Evolutionary conservation across 129 eudicot species (phyloP), one percentile per base, ranked within the genome.

Genomic region (Lactuca saligna): DNA sequence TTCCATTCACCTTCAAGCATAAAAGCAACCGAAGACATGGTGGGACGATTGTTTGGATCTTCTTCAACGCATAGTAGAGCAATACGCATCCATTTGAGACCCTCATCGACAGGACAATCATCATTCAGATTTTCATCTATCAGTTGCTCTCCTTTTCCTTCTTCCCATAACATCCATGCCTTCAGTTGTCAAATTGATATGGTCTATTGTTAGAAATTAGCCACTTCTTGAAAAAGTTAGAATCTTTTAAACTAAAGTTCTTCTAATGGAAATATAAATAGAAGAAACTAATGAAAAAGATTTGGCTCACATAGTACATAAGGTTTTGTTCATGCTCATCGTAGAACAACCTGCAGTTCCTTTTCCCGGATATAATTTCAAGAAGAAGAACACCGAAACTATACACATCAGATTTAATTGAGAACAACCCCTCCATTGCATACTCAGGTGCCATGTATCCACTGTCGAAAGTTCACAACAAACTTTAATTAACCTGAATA

Each of bases 391-490:
- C 65, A 59, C 65, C 65, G 7, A 59, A 59, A 34, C 65, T 59
- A 14, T 59, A 59, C 42, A 59, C 65, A 59, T 59, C 65, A 0
- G 46, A 59, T 59, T 59, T 59, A 25, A 34, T 59, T 7, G 65
- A 59, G 17, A 58, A 58, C 34, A 58, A 34, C 9, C 63, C 63
- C 7, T 58, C 63, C 78, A 81, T 66, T 48, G 74, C 79, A n/a
- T 77, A 82, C 66, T 82, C 86, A 0, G 82, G 86, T 41, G 86
- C 73, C 82, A 82, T 82, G 69, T 82, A 82, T 61, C 85, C 82
- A 46, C 80, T 82, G 62, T 69, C 3, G 35, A 33, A 7, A 4
- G 8, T 11, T 17, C 38, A 12, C 44, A 39, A 39, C 9, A 2
- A 39, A 39, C 44, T 5, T 6, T 39, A 39, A 39, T 25, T 5